Base-by-base conservation (phyloP, 805 yeast species). In the Candida oleophila region DNA sequence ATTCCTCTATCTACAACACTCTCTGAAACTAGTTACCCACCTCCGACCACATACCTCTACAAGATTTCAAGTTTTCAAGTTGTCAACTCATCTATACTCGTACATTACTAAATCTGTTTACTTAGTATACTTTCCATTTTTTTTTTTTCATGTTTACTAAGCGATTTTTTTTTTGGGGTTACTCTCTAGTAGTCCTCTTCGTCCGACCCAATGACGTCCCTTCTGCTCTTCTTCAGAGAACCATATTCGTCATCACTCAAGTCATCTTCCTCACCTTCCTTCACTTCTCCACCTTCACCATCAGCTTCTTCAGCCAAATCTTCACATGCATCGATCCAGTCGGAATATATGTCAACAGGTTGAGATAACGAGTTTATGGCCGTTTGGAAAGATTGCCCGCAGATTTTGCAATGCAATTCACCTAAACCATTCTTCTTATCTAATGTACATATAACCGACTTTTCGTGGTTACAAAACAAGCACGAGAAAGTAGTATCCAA, bases 241-340 rank as follows among this genome's bases (percentile, higher is more conserved):
- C 39, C 66, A 22, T 48, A 59, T 30, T 66, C 73, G 41, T 67
- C 73, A 42, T 67, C 74, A 44, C 69, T 61, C 45, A 66, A 62
- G n/a, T 62, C 66, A 15, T 59, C 68, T 5, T 50, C 60, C 7
- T 56, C 55, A 15, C 57, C 66, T 3, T 50, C 64, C 3, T 49
- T 61, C 38, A 53, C 59, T 3, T 46, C 56, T n/a, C 39, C 61
- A 8, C 58, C 63, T 12, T 49, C 53, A 15, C 53, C 64, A 3
- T 65, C 71, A 21, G 70, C 70, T 25, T 85, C 89, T 54, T 86
- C 88, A 0, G 92, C 94, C 44, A 87, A 85, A 30, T 87, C 89
- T 58, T 87, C 95, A 68, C 92, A 87, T 1, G 98, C 98, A 72
- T 92, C 99, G 44, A 89, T 89, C 99, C 99, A 92, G 64, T 92